Conservation (phyloP, 2,329 filamentous ascomycete genomes). For the Pseudogymnoascus sp. region DNA sequence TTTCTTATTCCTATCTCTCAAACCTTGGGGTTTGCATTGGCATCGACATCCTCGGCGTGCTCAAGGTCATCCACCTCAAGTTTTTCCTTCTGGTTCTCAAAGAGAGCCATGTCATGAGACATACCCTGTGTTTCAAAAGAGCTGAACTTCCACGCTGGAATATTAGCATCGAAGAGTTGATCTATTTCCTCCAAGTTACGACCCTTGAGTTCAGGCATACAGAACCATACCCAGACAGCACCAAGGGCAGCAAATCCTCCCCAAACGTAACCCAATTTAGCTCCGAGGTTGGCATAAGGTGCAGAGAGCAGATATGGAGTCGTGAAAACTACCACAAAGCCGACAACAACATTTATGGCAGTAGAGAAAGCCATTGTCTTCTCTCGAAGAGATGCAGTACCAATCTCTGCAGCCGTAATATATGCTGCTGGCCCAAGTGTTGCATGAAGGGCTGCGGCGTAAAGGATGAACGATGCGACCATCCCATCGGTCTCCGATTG, state of each 20-base stretch:
- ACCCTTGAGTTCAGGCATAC: slow-evolving; percentile 19
- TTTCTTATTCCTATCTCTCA: background rate
- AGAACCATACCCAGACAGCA: slow-evolving; percentile 14
- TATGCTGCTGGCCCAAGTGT: slow-evolving; percentile 12
- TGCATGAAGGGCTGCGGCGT: slow-evolving; percentile 15
- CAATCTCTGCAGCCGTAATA: slow-evolving; percentile 20
- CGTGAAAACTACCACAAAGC: slow-evolving; percentile 19
- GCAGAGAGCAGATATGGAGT: slow-evolving; percentile 18
- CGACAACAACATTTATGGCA: slow-evolving; percentile 20
- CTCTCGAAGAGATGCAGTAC: slow-evolving; percentile 16
- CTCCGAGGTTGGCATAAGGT: slow-evolving; percentile 14
- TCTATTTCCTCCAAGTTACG: slow-evolving; percentile 20
- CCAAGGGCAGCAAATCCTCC: slow-evolving; percentile 12
- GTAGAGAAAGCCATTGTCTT: slow-evolving; percentile 21
- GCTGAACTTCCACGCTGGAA: slow-evolving; percentile 8
- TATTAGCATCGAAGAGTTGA: slow-evolving; percentile 26
- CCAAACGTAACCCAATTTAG: slow-evolving; percentile 16
- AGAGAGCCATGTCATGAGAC: background rate
- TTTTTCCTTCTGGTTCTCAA: background rate
- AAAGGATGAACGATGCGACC: slow-evolving; percentile 13
- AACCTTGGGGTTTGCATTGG: background rate
- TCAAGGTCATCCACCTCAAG: background rate
- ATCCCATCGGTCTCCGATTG: slow-evolving; percentile 10
- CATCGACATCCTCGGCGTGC: background rate
- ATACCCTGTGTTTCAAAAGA: background rate